Conservation (phyloP, 1,284 basidiomycete species). For the Inonotus hispidus region DNA sequence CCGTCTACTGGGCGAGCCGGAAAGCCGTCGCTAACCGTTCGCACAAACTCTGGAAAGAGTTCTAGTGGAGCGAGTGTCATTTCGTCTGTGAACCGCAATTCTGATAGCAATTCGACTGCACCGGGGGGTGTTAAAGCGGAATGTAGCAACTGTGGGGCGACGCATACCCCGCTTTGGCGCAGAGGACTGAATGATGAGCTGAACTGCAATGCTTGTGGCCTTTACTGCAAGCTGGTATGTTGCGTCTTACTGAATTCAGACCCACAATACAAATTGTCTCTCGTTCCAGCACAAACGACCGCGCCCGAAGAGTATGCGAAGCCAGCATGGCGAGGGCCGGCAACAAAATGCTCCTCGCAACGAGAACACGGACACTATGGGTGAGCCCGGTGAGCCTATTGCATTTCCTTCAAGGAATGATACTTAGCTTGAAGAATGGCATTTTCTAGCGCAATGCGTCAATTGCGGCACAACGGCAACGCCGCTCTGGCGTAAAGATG, state of each 20-base stretch:
- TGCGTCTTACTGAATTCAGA: slow-evolving; percentile 20
- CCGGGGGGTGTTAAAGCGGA: slow-evolving; percentile 80
- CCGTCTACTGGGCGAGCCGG: not conserved
- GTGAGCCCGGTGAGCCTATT: slow-evolving; percentile 26
- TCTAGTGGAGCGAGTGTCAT: slow-evolving; percentile 56
- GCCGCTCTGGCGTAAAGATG: slow-evolving; percentile 88
- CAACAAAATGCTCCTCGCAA: slow-evolving; percentile 55
- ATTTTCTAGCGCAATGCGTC: slow-evolving; percentile 67
- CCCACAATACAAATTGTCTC: not conserved
- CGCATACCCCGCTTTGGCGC: slow-evolving; percentile 77
- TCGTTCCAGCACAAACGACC: slow-evolving; percentile 66
- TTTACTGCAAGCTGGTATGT: slow-evolving; percentile 72
- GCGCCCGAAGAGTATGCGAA: slow-evolving; percentile 78
- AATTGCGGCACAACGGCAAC: slow-evolving; percentile 88
- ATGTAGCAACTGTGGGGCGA: slow-evolving; percentile 78
- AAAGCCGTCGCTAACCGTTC: slow-evolving; percentile 13
- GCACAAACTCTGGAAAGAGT: not conserved
- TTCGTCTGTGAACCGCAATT: slow-evolving; percentile 8
- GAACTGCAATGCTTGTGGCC: slow-evolving; percentile 78
- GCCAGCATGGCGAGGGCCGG: slow-evolving; percentile 60
- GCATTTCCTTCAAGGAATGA: slow-evolving; percentile 21
- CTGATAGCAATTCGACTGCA: slow-evolving; percentile 29
- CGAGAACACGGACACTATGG: slow-evolving; percentile 37
- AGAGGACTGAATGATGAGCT: slow-evolving; percentile 77
- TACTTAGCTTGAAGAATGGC: slow-evolving; percentile 20